Evolutionary conservation across 1,139 yeast genomes (phyloP).

Genomic region (Diutina mesorugosa): DNA sequence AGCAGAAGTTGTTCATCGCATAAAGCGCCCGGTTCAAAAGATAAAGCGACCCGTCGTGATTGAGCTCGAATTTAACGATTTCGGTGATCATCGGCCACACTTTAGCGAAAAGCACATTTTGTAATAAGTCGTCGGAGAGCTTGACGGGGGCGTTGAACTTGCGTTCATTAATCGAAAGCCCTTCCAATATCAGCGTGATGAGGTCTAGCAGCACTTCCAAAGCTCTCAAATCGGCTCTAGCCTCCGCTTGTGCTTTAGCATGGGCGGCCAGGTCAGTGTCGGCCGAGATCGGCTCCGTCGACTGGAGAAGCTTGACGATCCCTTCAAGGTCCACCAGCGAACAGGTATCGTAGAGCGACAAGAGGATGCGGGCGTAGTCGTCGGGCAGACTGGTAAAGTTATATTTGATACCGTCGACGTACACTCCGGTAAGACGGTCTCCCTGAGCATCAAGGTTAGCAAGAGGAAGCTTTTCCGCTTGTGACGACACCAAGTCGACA

Average conservation of each 20-base stretch:
- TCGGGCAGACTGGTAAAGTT: constrained; percentile 39
- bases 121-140: constrained; percentile 12
- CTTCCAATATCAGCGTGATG: neutral
- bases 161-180: neutral
- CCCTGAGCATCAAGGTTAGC: constrained; percentile 10
- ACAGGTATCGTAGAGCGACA: constrained; percentile 1
- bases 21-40: constrained; percentile 44
- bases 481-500: constrained; percentile 17
- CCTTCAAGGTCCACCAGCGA: neutral
- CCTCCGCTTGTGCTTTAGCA: neutral
- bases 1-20: constrained; percentile 57
- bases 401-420: constrained; percentile 47
- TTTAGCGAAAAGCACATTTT: constrained; percentile 14
- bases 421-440: constrained; percentile 35
- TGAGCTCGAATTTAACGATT: constrained; percentile 16
- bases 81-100: constrained; percentile 29
- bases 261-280: neutral
- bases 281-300: neutral
- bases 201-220: constrained; percentile 2
- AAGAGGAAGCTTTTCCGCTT: constrained; percentile 10
- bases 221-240: neutral
- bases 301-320: neutral
- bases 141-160: constrained; percentile 11
- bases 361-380: neutral
- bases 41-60: constrained; percentile 14